Percentiles rank a stretch among this genome's conserved stretches.
These are phyloP conservation scores for Colletotrichum liaoningense DNA, from an alignment of 2,329 filamentous ascomycete species.

Conservation along the genomic window DNA sequence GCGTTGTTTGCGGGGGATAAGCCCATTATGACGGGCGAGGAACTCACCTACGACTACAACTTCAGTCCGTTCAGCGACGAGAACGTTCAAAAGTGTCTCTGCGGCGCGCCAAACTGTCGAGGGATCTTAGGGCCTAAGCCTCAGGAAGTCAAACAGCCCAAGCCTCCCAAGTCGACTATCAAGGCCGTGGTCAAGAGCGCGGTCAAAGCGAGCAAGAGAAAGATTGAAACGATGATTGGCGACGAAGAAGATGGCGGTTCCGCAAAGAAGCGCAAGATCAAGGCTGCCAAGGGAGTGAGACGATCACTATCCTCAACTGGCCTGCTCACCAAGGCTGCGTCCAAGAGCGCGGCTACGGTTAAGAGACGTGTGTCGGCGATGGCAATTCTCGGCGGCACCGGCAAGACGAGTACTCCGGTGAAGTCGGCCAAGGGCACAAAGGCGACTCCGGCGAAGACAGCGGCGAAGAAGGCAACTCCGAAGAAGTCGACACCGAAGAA, in stretches of 20 bases:
- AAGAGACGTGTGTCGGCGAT: slow-evolving; percentile 51
- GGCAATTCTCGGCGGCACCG: slow-evolving; percentile 36
- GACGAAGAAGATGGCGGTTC: slow-evolving; percentile 42
- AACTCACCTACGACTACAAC: slow-evolving; percentile 93
- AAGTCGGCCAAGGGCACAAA: slow-evolving; percentile 22
- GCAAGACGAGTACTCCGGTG: slow-evolving; percentile 25
- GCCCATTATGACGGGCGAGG: slow-evolving; percentile 93
- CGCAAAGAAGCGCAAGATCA: slow-evolving; percentile 47
- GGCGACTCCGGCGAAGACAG: slow-evolving; percentile 9
- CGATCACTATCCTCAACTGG: slow-evolving; percentile 46
- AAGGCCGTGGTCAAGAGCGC: slow-evolving; percentile 52
- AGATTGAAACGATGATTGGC: slow-evolving; percentile 64
- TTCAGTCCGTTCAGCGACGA: slow-evolving; percentile 77
- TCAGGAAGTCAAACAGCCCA: slow-evolving; percentile 63
- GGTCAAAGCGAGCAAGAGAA: slow-evolving; percentile 65
- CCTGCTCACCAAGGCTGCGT: slow-evolving; percentile 46
- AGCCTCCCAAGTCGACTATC: slow-evolving; percentile 56
- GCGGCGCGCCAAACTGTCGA: slow-evolving; percentile 72
- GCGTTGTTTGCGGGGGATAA: slow-evolving; percentile 92
- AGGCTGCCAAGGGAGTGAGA: slow-evolving; percentile 47
- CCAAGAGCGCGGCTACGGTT: slow-evolving; percentile 44
- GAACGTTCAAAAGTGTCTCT: slow-evolving; percentile 75
- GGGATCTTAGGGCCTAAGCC: slow-evolving; percentile 72
- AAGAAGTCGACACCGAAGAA: slow-evolving; percentile 31
- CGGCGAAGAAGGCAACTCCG: slow-evolving; percentile 11